Base-by-base conservation (phyloP, 2,329 filamentous ascomycete genomes). In the Paracoccidioides lutzii region DNA sequence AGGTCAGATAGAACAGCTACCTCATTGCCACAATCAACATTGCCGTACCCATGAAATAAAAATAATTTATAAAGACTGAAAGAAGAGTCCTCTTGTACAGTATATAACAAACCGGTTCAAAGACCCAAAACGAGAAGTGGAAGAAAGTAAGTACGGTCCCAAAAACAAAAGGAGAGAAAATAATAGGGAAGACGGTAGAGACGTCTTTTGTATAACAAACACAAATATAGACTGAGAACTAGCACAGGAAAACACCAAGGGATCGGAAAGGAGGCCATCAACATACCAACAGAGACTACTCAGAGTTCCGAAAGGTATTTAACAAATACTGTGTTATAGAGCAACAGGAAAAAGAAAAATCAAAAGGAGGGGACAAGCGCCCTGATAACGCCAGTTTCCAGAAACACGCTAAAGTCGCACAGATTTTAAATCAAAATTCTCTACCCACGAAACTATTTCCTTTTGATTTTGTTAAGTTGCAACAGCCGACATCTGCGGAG, bases 401-500 rank as follows among this genome's bases (percentile, higher is more conserved):
- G 28, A 14, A 14, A 46, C 49, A 41, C 37, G 49, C 49, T 41
- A 41, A 52, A 52, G 8, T 2, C 3, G 7, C 15, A 52, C 37
- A 40, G 14, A 7, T 30, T 41, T 10, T 22, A 38, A 4, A 51
- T 5, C 15, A 46, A 46, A 10, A 45, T 28, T 3, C 8, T 30
- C 15, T 8, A 35, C 30, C 3, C 12, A 35, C 5, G 8, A 35
- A n/a, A 8, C 8, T n/a, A 2, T 48, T 30, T 7, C 35, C 4
- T 10, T 15, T 22, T 35, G 10, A 38, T n/a, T 28, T 44, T 37
- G 15, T 49, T 12, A 41, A 33, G 12, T n/a, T 42, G 32, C 37
- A 30, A 55, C 65, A 45, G 44, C 61, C 5, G 63, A 62, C 65
- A 73, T 69, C 57, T 73, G 71, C 55, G 71, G 70, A 45, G 69